Evolutionary conservation across 768 basidiomycete species (phyloP).

Genomic region (Leccinum subgranulosum): DNA sequence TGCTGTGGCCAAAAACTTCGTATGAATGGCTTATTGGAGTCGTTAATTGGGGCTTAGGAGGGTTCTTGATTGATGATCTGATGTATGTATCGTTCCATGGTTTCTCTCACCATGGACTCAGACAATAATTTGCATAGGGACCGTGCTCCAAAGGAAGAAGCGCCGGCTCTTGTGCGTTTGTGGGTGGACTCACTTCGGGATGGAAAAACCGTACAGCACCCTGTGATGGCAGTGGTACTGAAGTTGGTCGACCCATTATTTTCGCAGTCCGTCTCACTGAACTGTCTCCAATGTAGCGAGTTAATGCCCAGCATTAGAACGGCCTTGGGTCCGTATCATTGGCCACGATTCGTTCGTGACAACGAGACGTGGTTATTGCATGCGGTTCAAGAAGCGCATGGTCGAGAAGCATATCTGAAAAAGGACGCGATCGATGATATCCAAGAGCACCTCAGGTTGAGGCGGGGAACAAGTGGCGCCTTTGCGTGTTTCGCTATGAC

Average conservation of each 20-base stretch:
- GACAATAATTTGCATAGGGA: too few species aligned
- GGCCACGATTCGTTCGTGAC: background rate
- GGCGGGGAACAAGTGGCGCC: too few species aligned
- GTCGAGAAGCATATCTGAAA: background rate
- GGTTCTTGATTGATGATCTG: too few species aligned
- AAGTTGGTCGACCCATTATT: background rate
- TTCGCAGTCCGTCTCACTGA: background rate
- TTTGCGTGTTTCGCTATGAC: background rate
- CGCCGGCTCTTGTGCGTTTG: too few species aligned
- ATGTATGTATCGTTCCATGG: too few species aligned
- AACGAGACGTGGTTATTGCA: background rate
- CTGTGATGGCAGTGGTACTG: background rate
- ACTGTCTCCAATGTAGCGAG: background rate
- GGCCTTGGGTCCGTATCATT: background rate
- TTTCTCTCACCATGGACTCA: too few species aligned
- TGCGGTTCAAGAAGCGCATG: background rate
- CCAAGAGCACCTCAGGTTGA: background rate
- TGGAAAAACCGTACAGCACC: background rate
- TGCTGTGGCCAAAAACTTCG: too few species aligned
- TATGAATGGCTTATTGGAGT: too few species aligned
- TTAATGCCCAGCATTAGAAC: background rate
- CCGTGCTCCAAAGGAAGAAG: too few species aligned
- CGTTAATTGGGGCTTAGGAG: too few species aligned
- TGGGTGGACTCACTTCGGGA: too few species aligned
- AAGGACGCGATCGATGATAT: too few species aligned